Conservation (phyloP, 148 eudicot genomes). For the Fagopyrum homotropicum region DNA sequence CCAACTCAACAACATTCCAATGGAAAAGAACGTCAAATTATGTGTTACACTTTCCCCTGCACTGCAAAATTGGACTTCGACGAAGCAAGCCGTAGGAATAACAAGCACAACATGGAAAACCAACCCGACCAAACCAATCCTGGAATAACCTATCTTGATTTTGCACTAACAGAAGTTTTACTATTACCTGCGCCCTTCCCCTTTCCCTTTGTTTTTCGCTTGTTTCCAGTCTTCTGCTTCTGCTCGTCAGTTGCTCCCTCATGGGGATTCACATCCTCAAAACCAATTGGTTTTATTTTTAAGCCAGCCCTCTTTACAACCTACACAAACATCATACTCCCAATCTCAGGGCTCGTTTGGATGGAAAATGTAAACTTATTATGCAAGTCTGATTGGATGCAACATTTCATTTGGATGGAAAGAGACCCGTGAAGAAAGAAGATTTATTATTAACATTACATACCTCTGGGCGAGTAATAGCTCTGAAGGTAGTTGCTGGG, state of each 20-base stretch:
- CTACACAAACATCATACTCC: conserved; percentile 27
- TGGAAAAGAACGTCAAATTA: background rate
- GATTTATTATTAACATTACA: conserved; percentile 11
- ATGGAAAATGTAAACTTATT: too few relatives aligned
- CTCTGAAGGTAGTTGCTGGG: conserved; percentile 58
- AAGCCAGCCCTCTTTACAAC: conserved; percentile 82
- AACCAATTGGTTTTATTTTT: conserved; percentile 69
- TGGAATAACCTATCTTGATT: background rate
- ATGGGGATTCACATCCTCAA: conserved; percentile 58
- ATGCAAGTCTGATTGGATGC: too few relatives aligned
- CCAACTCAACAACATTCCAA: background rate
- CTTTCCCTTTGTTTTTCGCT: conserved; percentile 26
- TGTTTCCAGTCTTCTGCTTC: conserved; percentile 32
- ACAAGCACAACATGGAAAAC: background rate
- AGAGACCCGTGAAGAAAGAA: too few relatives aligned
- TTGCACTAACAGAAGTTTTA: background rate
- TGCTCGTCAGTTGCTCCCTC: conserved; percentile 32
- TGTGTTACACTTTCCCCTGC: background rate
- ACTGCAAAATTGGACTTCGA: conserved; percentile 3
- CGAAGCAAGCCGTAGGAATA: background rate
- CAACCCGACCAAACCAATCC: background rate
- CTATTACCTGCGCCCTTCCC: conserved; percentile 26
- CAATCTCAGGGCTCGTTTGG: too few relatives aligned
- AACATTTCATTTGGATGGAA: too few relatives aligned
- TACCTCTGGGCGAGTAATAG: conserved; percentile 85